These are phyloP conservation scores for Megacollybia platyphylla DNA, from an alignment of 1,284 basidiomycete genomes.

Conservation along the genomic window DNA sequence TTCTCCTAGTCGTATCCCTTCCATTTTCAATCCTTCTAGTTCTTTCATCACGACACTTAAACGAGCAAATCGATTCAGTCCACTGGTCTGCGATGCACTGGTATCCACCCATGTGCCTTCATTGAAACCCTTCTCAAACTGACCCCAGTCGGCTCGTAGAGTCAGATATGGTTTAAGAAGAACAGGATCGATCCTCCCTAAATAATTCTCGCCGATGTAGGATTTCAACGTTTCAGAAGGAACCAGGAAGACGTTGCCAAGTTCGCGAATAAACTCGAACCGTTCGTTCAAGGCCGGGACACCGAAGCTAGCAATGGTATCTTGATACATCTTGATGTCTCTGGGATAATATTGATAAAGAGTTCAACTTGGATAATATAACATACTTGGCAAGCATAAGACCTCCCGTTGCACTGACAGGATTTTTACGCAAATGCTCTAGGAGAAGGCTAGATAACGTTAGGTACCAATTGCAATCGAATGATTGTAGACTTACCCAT, in stretches of 20 bases:
- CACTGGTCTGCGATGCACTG: constrained; percentile 28
- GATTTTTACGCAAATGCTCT: constrained; percentile 93
- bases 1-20: constrained; percentile 44
- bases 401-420: constrained; percentile 92
- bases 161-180: constrained; percentile 87
- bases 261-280: constrained; percentile 96
- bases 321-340: constrained; percentile 96
- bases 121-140: constrained; percentile 67
- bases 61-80: constrained; percentile 57
- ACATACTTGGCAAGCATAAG: constrained; percentile 94
- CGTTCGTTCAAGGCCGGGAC: constrained; percentile 84
- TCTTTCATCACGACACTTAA: constrained; percentile 79
- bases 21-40: constrained; percentile 57
- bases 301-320: constrained; percentile 71
- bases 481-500: constrained; percentile 41
- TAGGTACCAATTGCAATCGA: constrained; percentile 1
- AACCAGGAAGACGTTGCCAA: constrained; percentile 95
- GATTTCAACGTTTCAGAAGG: constrained; percentile 87
- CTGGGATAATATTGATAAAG: constrained; percentile 22
- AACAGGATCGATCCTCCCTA: constrained; percentile 81
- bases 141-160: constrained; percentile 81
- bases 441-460: constrained; percentile 58
- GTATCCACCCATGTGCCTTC: constrained; percentile 35
- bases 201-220: constrained; percentile 85
- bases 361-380: constrained; percentile 1